These are phyloP conservation scores for Astragalus glycyphyllos DNA, from an alignment of 306 rosid genomes.

Conservation along the genomic window DNA sequence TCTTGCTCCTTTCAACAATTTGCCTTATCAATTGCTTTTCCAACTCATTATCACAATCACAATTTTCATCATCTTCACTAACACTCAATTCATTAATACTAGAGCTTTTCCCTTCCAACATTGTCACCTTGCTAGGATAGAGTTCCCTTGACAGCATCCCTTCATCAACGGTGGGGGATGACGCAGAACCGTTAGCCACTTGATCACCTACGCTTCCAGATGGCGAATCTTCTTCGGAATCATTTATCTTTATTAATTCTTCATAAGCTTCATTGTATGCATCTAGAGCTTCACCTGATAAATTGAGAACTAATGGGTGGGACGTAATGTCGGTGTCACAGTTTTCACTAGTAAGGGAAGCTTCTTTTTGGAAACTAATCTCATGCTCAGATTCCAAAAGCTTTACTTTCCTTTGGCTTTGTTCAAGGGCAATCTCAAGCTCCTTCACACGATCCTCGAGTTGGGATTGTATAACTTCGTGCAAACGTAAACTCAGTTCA, in stretches of 20 bases:
- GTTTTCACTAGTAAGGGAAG: slow-evolving; percentile 43
- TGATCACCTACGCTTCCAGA: slow-evolving; percentile 38
- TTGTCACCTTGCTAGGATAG: slow-evolving; percentile 23
- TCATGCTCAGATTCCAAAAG: slow-evolving; percentile 51
- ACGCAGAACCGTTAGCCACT: slow-evolving; percentile 36
- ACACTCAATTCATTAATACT: slow-evolving; percentile 45
- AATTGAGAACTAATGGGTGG: slow-evolving; percentile 69
- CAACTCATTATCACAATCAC: slow-evolving; percentile 68
- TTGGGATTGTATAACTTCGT: slow-evolving; percentile 73
- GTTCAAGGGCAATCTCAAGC: slow-evolving; percentile 82
- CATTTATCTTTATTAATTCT: slow-evolving; percentile 61
- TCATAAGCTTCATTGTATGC: slow-evolving; percentile 83
- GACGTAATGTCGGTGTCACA: slow-evolving; percentile 39
- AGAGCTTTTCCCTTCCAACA: slow-evolving; percentile 47
- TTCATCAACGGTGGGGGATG: slow-evolving; percentile 24
- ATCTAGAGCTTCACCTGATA: slow-evolving; percentile 84
- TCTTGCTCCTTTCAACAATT: slow-evolving; percentile 87
- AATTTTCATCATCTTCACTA: slow-evolving; percentile 55
- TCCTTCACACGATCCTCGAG: slow-evolving; percentile 80
- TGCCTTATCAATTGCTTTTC: slow-evolving; percentile 82
- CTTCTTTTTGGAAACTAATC: slow-evolving; percentile 37
- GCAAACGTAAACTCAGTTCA: slow-evolving; percentile 81
- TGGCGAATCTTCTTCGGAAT: slow-evolving; percentile 67
- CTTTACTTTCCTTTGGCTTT: slow-evolving; percentile 60
- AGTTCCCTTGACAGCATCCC: slow-evolving; percentile 34